Evolutionary conservation across 345 rosid genomes (phyloP).

Genomic region (Angophora floribunda): DNA sequence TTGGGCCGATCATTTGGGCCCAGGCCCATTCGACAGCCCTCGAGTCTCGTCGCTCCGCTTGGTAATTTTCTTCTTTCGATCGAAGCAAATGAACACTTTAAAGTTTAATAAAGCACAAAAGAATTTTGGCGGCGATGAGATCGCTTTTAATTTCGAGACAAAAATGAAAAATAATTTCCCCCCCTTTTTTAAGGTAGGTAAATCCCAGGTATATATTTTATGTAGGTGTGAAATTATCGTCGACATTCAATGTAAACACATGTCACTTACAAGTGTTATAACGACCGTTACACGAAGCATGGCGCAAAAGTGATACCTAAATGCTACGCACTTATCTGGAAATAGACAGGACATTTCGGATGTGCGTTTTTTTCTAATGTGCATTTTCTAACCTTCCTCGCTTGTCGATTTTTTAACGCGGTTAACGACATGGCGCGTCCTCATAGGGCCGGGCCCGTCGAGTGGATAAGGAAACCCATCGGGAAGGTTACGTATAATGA

Average conservation of each 20-base stretch:
- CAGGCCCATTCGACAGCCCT: background rate
- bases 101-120: background rate
- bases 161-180: background rate
- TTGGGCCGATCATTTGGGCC: background rate
- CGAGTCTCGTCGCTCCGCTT: background rate
- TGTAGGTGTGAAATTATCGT: accelerated
- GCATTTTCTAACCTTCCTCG: background rate
- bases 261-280: background rate
- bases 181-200: background rate
- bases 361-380: background rate
- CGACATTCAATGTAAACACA: accelerated
- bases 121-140: background rate
- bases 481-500: background rate
- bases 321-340: accelerated
- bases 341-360: background rate
- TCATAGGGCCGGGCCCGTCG: background rate
- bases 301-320: background rate
- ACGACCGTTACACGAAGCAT: accelerated
- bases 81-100: background rate
- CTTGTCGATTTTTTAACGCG: background rate
- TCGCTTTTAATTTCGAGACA: background rate
- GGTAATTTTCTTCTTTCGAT: background rate
- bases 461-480: background rate
- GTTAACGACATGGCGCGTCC: background rate
- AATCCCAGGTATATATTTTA: accelerated